These are phyloP conservation scores for Globisporangium nunn DNA, from an alignment of 352 stramenopile species.

Conservation along the genomic window DNA sequence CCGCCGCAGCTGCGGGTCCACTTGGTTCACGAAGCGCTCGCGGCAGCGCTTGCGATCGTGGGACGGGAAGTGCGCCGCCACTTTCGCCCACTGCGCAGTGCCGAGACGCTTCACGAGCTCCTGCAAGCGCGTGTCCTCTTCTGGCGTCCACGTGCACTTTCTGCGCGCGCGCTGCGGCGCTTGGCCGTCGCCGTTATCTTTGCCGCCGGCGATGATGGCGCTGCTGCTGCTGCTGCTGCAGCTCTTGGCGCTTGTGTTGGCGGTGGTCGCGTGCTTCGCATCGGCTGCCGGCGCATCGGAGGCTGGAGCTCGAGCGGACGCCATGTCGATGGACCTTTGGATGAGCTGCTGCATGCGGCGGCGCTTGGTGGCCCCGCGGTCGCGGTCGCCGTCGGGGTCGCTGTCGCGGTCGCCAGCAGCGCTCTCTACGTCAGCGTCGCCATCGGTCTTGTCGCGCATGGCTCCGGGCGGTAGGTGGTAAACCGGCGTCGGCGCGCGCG, in stretches of 20 bases:
- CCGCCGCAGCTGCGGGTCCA: slow-evolving; percentile 28
- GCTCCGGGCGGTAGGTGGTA: no score
- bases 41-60: slow-evolving; percentile 63
- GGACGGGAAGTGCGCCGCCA: slow-evolving; percentile 29
- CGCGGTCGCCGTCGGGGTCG: neutral
- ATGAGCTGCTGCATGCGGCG: slow-evolving; percentile 55
- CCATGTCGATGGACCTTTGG: slow-evolving; percentile 31
- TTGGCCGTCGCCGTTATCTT: neutral
- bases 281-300: neutral
- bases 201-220: neutral
- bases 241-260: neutral
- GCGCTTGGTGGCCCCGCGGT: slow-evolving; percentile 25
- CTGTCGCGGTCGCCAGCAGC: neutral
- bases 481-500: no score
- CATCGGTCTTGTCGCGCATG: no score
- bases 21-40: slow-evolving; percentile 68
- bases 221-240: neutral
- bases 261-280: neutral
- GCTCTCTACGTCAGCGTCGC: no score
- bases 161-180: neutral
- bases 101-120: slow-evolving; percentile 34
- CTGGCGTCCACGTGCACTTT: slow-evolving; percentile 29
- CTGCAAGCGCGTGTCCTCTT: slow-evolving; percentile 38
- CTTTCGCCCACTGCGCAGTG: slow-evolving; percentile 23
- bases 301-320: neutral